Percentiles rank a stretch among this genome's conserved stretches.
These are phyloP conservation scores for Fusarium nanum DNA, from an alignment of 2,329 filamentous ascomycete genomes.

Conservation along the genomic window DNA sequence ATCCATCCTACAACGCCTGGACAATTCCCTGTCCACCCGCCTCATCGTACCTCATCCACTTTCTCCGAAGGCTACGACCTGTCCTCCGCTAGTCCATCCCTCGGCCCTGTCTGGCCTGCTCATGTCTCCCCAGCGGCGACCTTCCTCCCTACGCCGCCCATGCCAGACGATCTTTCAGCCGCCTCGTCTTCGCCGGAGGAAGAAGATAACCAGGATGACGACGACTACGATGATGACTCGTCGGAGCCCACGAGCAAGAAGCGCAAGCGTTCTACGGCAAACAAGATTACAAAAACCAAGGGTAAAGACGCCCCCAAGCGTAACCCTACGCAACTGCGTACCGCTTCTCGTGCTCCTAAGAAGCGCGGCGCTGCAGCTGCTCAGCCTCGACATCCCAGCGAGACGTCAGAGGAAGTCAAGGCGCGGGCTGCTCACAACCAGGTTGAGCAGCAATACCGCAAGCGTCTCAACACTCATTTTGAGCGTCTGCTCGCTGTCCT, in stretches of 20 bases:
- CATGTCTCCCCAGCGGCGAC: slow-evolving; percentile 40
- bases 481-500: slow-evolving; percentile 57
- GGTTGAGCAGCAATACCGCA: slow-evolving; percentile 62
- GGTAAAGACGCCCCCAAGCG: slow-evolving; percentile 27
- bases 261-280: slow-evolving; percentile 31
- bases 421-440: slow-evolving; percentile 56
- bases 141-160: slow-evolving; percentile 44
- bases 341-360: slow-evolving; percentile 44
- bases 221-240: slow-evolving; percentile 29
- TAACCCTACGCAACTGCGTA: slow-evolving; percentile 41
- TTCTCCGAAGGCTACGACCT: slow-evolving; percentile 41
- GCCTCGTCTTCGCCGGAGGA: slow-evolving; percentile 33
- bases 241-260: slow-evolving; percentile 29
- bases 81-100: slow-evolving; percentile 29
- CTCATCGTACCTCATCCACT: slow-evolving; percentile 32
- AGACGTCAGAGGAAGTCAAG: slow-evolving; percentile 44
- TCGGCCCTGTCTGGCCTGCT: slow-evolving; percentile 37
- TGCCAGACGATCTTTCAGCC: slow-evolving; percentile 41
- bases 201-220: slow-evolving; percentile 33
- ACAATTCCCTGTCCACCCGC: slow-evolving; percentile 33
- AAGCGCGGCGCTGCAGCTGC: slow-evolving; percentile 32
- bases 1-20: slow-evolving; percentile 32
- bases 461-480: slow-evolving; percentile 60
- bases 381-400: slow-evolving; percentile 39
- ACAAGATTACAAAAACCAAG: slow-evolving; percentile 12